Evolutionary conservation across 2,329 filamentous ascomycete genomes (phyloP).

Genomic region (Ophiognomonia clavigignenti-juglandacearum): DNA sequence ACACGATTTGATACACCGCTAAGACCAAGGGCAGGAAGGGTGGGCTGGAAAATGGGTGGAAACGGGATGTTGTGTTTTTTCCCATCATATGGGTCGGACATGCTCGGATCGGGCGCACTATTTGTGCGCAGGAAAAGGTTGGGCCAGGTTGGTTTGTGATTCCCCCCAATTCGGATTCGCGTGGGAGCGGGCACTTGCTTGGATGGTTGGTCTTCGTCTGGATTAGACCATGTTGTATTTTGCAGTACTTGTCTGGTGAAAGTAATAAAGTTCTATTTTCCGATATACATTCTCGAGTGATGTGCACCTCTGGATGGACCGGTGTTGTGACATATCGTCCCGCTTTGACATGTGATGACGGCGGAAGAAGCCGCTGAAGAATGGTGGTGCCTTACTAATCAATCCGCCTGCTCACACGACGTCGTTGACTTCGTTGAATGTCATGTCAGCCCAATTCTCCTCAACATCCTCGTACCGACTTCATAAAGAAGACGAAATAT

Average conservation of each 20-base stretch:
- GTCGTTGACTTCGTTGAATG: too few relatives aligned
- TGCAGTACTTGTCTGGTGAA: background rate
- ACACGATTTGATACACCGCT: conserved; percentile 5
- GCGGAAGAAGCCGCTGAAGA: too few relatives aligned
- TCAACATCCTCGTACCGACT: too few relatives aligned
- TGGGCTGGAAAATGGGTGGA: background rate
- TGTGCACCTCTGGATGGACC: too few relatives aligned
- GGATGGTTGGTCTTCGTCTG: background rate
- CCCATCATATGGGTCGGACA: background rate
- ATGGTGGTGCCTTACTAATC: too few relatives aligned
- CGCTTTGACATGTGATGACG: too few relatives aligned
- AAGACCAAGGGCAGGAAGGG: background rate
- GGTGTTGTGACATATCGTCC: too few relatives aligned
- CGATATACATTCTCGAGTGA: too few relatives aligned
- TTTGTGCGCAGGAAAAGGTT: conserved; percentile 1
- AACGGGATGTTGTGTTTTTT: background rate
- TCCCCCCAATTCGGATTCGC: background rate
- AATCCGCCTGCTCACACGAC: too few relatives aligned
- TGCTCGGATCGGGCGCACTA: background rate
- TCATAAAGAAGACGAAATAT: too few relatives aligned
- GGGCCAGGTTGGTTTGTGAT: background rate
- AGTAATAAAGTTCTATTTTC: too few relatives aligned
- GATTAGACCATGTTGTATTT: background rate
- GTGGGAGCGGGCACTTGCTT: conserved; percentile 1
- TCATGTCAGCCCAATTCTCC: too few relatives aligned